Base-by-base conservation (phyloP, 176 grass and related monocot genomes). In the Saccharum officinarum region DNA sequence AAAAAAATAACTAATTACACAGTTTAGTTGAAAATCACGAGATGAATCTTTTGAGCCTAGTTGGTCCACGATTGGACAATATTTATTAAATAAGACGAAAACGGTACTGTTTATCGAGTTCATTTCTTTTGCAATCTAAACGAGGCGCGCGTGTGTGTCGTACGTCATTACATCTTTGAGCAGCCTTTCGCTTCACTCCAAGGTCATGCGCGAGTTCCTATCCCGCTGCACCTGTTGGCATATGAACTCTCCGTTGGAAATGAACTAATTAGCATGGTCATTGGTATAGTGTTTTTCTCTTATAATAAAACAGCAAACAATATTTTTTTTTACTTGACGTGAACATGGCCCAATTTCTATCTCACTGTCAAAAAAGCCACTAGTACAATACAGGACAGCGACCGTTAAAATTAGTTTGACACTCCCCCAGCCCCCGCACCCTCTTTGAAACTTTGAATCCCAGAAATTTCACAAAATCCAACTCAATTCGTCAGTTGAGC, bases 121-220 rank as follows among this genome's bases (percentile, higher is more conserved):
- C n/a, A n/a, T n/a, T n/a, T n/a, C n/a, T n/a, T n/a, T n/a, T n/a
- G n/a, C n/a, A n/a, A n/a, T n/a, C n/a, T n/a, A n/a, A n/a, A n/a
- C n/a, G n/a, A n/a, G n/a, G n/a, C n/a, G n/a, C n/a, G n/a, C 41
- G 50, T 67, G 30, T 7, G 18, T 23, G 41, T 12, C 17, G 42
- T 16, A 30, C 78, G 28, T 22, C 30, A n/a, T 50, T 47, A 13
- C 44, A 17, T 17, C n/a, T 42, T 36, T 44, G 62, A 42, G 17
- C 42, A 67, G 61, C 40, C 62, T 66, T 67, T 67, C 26, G 40
- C 62, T 80, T 49, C 26, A 49, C 41, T 63, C 62, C 42, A 80
- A 34, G 62, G 31, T 44, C 63, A 37, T 80, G 42, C 62, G 9
- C 9, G 18, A 50, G 63, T 10, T 36, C 28, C 64, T 28, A 76